Base-by-base conservation (phyloP, 2,329 filamentous ascomycete genomes). In the Aspergillus viridinutans region DNA sequence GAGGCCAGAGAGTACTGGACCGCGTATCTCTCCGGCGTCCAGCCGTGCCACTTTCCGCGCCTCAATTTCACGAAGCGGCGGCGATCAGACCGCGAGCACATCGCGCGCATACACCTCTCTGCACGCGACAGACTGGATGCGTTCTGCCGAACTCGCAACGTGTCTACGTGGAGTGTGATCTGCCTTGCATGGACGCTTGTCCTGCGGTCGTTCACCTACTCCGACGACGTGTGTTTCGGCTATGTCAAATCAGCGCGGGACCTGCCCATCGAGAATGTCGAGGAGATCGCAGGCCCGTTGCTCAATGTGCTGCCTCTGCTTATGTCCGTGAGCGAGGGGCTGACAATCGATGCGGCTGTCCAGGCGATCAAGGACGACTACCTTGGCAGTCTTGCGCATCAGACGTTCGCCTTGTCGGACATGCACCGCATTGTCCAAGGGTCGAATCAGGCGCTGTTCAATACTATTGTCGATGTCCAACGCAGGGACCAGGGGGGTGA, bases 201-300 rank as follows among this genome's bases (percentile, higher is more conserved):
- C 1, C 59, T 77, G 1, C 66, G 69, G 2, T 64, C 63, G 3
- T 76, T 74, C 51, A 72, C 72, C 2, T 69, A 66, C 1, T 70
- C 67, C 4, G 66, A 75, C 35, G 69, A 75, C 50, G 70, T 76
- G 3, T 58, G 73, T 8, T 79, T 76, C 64, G 76, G 73, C 8
- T 74, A 74, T 54, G 74, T 74, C 3, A 67, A 73, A 12, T 71
- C 71, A 32, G 75, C 76, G 0, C 69, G 77, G 3, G 72, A 77
- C 40, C 64, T 72, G n/a, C 66, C 71, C 8, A 64, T 78, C 20
- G 68, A 43, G 10, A 49, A 40, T 1, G 50, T 77, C 5, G 66
- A 73, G 42, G 61, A 69, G 42, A 72, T 77, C n/a, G 66, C 75
- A 26, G 76, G 75, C 3, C 73, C 76, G 1, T 51, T 64, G 8